Conservation (phyloP, 2,329 filamentous ascomycete genomes). For the Bertia moriformis region DNA sequence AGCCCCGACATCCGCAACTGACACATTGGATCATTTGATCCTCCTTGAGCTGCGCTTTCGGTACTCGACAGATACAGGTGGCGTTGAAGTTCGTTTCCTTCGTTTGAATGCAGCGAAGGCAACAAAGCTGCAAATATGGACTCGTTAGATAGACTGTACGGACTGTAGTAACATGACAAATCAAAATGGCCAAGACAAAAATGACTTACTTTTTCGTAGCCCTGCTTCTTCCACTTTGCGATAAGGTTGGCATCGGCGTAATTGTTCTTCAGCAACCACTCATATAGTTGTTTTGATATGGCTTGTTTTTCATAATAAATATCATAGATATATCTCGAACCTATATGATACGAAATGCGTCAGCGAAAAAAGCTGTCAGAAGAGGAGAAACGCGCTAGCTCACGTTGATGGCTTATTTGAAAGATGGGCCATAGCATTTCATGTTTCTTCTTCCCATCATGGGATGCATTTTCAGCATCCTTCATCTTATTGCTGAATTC, state of each 20-base stretch:
- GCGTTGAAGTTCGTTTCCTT: conserved; percentile 99
- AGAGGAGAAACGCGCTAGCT: conserved; percentile 5
- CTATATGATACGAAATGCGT: background rate
- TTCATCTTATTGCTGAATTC: conserved; percentile 87
- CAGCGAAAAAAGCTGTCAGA: background rate
- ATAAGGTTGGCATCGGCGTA: conserved; percentile 93
- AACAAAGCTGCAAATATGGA: conserved; percentile 69
- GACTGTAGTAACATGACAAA: conserved; percentile 2
- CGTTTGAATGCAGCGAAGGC: conserved; percentile 91
- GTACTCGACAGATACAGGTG: conserved; percentile 92
- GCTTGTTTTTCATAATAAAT: conserved; percentile 96
- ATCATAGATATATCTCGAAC: conserved; percentile 67
- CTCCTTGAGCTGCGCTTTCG: conserved; percentile 76
- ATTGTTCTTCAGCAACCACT: conserved; percentile 90
- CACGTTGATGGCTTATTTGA: conserved; percentile 87
- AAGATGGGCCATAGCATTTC: conserved; percentile 96
- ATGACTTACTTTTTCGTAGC: conserved; percentile 75
- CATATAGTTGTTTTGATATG: conserved; percentile 81
- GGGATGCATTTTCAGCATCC: conserved; percentile 82
- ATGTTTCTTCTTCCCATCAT: conserved; percentile 65
- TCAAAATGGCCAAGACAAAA: conserved; percentile 1
- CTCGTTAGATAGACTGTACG: conserved; percentile 13
- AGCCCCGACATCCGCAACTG: conserved; percentile 85
- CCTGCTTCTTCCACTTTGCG: conserved; percentile 99
- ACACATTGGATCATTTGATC: conserved; percentile 85